These are phyloP conservation scores for Wickerhamiella sorbophila DNA, from an alignment of 805 yeast species.

Conservation along the genomic window DNA sequence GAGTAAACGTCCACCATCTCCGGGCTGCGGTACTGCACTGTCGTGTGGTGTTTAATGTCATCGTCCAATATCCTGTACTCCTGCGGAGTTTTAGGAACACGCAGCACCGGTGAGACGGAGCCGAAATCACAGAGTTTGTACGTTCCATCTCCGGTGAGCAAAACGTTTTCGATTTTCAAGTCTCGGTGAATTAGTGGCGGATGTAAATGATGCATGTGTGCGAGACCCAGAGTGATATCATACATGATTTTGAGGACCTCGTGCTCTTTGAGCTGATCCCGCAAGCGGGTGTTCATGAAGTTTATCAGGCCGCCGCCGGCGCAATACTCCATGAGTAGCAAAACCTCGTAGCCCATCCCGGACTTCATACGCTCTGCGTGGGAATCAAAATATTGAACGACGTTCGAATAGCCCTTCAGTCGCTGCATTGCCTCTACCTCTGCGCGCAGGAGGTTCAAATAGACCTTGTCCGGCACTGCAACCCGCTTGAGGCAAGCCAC, in stretches of 20 bases:
- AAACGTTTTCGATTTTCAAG: slow-evolving; percentile 85
- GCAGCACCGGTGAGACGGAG: slow-evolving; percentile 54
- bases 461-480: slow-evolving; percentile 82
- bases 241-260: slow-evolving; percentile 75
- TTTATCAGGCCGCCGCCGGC: slow-evolving; percentile 72
- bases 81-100: slow-evolving; percentile 61
- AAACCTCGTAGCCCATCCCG: slow-evolving; percentile 54
- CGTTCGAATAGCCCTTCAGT: slow-evolving; percentile 57
- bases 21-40: slow-evolving; percentile 91
- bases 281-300: slow-evolving; percentile 74
- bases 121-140: slow-evolving; percentile 93
- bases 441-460: slow-evolving; percentile 67
- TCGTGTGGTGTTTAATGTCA: slow-evolving; percentile 79
- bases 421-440: slow-evolving; percentile 97
- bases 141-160: slow-evolving; percentile 49
- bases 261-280: slow-evolving; percentile 57
- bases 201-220: slow-evolving; percentile 63
- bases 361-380: slow-evolving; percentile 65
- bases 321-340: slow-evolving; percentile 86
- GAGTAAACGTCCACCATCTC: slow-evolving; percentile 88
- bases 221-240: slow-evolving; percentile 66
- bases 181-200: slow-evolving; percentile 79
- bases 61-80: slow-evolving; percentile 67
- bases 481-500: slow-evolving; percentile 83
- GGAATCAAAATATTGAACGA: slow-evolving; percentile 86